These are phyloP conservation scores for Xylariales sp. DNA, from an alignment of 2,329 filamentous ascomycete species.

Conservation along the genomic window DNA sequence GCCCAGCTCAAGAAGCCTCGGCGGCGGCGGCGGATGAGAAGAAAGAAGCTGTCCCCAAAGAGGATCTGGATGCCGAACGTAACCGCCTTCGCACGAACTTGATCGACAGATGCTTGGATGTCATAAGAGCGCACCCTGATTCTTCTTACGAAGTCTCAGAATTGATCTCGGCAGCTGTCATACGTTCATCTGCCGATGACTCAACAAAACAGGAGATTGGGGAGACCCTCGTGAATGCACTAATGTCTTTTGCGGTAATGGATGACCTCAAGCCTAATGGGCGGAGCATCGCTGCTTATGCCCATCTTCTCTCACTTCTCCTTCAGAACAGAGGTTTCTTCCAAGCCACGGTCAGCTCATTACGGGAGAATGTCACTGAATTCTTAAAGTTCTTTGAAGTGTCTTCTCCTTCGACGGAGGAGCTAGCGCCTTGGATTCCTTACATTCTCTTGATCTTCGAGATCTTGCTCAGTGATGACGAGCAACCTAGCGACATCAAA, in stretches of 20 bases:
- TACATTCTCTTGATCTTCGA: conserved; percentile 88
- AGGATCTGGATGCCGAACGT: conserved; percentile 75
- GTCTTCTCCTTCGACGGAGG: conserved; percentile 63
- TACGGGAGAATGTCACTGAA: conserved; percentile 72
- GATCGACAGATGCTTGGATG: conserved; percentile 85
- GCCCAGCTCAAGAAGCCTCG: conserved; percentile 16
- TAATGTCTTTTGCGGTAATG: conserved; percentile 64
- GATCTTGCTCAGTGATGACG: conserved; percentile 83
- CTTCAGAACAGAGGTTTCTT: conserved; percentile 82
- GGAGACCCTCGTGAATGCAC: conserved; percentile 74
- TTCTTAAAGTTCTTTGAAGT: conserved; percentile 77
- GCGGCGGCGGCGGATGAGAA: conserved; percentile 11
- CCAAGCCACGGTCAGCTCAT: conserved; percentile 63
- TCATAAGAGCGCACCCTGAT: conserved; percentile 81
- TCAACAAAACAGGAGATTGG: conserved; percentile 67
- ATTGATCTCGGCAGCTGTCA: conserved; percentile 70
- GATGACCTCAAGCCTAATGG: conserved; percentile 60
- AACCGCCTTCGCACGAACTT: conserved; percentile 68
- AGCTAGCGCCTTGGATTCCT: conserved; percentile 87
- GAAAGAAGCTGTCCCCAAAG: conserved; percentile 52
- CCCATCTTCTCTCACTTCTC: conserved; percentile 83
- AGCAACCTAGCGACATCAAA: conserved; percentile 67
- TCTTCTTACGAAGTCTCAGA: conserved; percentile 89
- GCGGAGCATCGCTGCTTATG: conserved; percentile 73
- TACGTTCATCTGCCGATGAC: conserved; percentile 51